phyloP scores from a whole-genome alignment of 73 alveolate genomes.

The Uronychia binucleata region DNA sequence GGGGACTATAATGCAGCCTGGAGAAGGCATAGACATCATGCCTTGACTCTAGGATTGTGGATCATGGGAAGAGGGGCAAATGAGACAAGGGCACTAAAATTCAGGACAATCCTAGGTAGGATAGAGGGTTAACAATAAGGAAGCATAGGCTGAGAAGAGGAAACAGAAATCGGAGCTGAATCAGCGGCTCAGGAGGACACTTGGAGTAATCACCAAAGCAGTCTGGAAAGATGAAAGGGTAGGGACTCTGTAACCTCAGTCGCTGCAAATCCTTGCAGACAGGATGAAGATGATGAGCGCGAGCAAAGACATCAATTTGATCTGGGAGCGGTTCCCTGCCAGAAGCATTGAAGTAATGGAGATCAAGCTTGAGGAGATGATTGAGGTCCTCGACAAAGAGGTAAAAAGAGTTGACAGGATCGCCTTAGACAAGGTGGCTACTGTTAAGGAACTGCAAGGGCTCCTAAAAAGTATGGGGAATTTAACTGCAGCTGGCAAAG shows the following conservation, averaged over 20 bases:
- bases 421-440: not conserved
- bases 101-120: not conserved
- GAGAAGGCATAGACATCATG: not conserved
- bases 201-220: not conserved
- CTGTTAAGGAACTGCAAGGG: not conserved
- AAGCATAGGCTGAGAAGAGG: not conserved
- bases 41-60: constrained; percentile 4
- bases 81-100: not conserved
- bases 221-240: not conserved
- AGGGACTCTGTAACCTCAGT: no score
- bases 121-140: not conserved
- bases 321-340: not conserved
- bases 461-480: not conserved
- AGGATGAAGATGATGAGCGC: not conserved
- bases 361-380: not conserved
- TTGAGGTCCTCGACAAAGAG: not conserved
- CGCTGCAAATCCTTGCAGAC: not conserved
- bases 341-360: not conserved
- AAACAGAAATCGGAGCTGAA: not conserved
- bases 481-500: not conserved
- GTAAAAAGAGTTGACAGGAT: not conserved
- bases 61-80: no score
- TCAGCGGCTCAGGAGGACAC: not conserved
- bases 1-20: not conserved
- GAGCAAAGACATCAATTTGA: not conserved